Base-by-base conservation (phyloP, 148 eudicot genomes). In the Rheum nobile region DNA sequence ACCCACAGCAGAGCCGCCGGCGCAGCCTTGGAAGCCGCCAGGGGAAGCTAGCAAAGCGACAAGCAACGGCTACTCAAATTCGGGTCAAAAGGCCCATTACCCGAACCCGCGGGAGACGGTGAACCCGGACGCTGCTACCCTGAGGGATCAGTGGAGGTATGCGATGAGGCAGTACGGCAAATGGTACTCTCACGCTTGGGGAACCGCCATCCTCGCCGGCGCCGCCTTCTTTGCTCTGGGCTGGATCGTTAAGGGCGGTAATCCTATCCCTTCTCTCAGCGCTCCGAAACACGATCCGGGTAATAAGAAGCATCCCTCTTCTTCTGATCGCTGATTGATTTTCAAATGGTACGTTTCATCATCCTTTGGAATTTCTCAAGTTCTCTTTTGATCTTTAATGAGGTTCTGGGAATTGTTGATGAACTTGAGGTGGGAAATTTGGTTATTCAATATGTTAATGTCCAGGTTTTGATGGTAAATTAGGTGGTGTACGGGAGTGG, bases 161-260 rank as follows among this genome's bases (percentile, higher is more conserved):
- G 98, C 98, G 1, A 88, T 83, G 12, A 84, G 82, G 78, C 97
- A 91, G 81, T 93, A 91, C 86, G 88, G 95, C 71, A 82, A 75
- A 73, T 95, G 99, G 99, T 95, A 95, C 76, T 88, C 97, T 13
- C 93, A 90, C 31, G 99, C 99, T 17, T 95, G 99, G 99, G 99
- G 99, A 8, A 86, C 96, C 19, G 99, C 99, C 70, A 95, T 92
- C 67, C 86, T 95, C 35, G 99, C 99, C 7, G 99, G 99, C 3
- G 80, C 83, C 9, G 88, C 97, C 7, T 92, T 92, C 76, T 95
- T 90, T 76, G 99, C 99, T 35, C 89, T 92, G 17, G 99, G 99
- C 72, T 95, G 99, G 99, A 34, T 90, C 75, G 85, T 91, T 50
- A 95, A 92, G 71, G 97, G 99, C 71, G 80, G 83, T 24, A 95